These are phyloP conservation scores for Lanmaoa pseudosensibilis DNA, from an alignment of 768 basidiomycete genomes.

Conservation along the genomic window DNA sequence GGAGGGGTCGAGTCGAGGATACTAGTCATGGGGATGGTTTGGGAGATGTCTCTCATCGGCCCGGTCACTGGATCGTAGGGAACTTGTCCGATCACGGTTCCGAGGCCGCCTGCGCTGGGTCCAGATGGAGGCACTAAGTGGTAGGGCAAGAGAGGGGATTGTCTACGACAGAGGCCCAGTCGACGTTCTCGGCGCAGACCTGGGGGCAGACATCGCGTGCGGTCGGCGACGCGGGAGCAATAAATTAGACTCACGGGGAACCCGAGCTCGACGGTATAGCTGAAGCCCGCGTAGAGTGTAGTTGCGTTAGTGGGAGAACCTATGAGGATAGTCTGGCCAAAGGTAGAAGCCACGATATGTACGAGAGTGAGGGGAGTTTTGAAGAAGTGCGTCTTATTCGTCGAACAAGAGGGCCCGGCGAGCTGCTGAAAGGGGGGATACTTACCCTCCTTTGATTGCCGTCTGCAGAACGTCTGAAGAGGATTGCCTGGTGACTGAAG, in stretches of 20 bases:
- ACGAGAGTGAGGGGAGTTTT: neutral
- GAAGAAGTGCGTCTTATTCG: neutral
- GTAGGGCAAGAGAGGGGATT: neutral
- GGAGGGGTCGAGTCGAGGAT: neutral
- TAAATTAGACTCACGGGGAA: neutral
- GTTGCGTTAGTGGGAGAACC: neutral
- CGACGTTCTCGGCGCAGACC: neutral
- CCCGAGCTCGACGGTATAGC: no score
- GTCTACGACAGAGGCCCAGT: neutral
- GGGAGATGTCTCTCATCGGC: neutral
- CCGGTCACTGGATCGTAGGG: neutral
- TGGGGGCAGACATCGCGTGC: neutral
- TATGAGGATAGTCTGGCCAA: neutral
- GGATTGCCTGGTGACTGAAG: no score
- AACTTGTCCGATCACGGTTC: neutral
- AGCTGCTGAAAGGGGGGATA: neutral
- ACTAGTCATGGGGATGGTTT: neutral
- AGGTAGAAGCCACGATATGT: neutral
- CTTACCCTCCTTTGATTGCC: neutral
- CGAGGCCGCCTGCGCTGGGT: neutral
- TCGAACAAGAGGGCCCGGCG: neutral
- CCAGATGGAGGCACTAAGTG: neutral
- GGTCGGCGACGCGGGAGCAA: neutral
- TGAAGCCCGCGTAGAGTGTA: no score
- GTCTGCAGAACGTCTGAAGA: no score